phyloP scores from a whole-genome alignment of 768 basidiomycete genomes.

The Boletus sp. region DNA sequence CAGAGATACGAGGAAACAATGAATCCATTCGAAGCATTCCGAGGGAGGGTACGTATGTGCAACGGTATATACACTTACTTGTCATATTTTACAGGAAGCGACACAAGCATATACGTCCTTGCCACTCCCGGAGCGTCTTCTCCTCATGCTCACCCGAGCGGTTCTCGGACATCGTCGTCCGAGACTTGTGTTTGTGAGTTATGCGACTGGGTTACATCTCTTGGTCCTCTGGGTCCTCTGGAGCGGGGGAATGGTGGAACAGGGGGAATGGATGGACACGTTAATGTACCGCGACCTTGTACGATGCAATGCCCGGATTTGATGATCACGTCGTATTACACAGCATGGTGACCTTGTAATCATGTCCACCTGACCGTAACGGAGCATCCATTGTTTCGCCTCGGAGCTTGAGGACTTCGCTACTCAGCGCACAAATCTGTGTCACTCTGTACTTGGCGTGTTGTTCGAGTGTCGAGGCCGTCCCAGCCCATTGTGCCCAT shows the following conservation, averaged over 20 bases:
- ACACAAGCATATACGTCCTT: slow-evolving; percentile 89
- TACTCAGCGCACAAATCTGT: slow-evolving; percentile 47
- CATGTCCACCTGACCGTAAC: not conserved
- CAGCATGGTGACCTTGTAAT: not conserved
- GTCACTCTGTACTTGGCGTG: slow-evolving; percentile 54
- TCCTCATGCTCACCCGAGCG: slow-evolving; percentile 78
- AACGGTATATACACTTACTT: not conserved
- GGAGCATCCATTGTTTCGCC: too few species aligned
- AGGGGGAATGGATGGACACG: not conserved
- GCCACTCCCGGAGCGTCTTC: slow-evolving; percentile 86
- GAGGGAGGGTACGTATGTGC: slow-evolving; percentile 71
- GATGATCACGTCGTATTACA: not conserved
- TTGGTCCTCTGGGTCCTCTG: slow-evolving; percentile 70
- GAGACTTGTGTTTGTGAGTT: slow-evolving; percentile 85
- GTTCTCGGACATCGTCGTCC: slow-evolving; percentile 88
- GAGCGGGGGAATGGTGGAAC: slow-evolving; percentile 42
- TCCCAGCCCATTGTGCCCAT: slow-evolving; percentile 6
- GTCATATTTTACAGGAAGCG: slow-evolving; percentile 65
- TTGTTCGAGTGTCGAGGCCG: slow-evolving; percentile 56
- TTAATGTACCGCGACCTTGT: slow-evolving; percentile 6
- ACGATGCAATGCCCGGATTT: not conserved
- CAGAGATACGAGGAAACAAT: slow-evolving; percentile 93
- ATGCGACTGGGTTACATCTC: slow-evolving; percentile 77
- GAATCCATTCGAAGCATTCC: slow-evolving; percentile 98
- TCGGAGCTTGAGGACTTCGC: not conserved